Conservation (phyloP, 202 grass and related monocot species). For the Digitaria exilis region DNA sequence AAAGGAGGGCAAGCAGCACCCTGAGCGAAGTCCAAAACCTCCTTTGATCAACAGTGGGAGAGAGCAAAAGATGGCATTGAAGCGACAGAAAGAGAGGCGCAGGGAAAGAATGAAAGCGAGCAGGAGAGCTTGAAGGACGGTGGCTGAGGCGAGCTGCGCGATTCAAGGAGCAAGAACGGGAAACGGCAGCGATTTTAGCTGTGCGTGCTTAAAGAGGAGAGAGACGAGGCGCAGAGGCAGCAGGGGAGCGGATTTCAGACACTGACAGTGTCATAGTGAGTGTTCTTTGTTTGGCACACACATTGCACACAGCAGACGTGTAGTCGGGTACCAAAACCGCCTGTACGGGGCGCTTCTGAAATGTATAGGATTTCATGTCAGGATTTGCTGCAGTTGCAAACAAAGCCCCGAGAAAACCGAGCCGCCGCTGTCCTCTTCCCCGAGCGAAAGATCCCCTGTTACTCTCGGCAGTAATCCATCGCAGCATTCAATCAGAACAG, state of each 20-base stretch:
- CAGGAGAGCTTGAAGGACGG: conserved; percentile 25
- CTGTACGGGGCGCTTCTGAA: not conserved
- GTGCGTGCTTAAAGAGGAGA: conserved; percentile 43
- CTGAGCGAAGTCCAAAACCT: conserved; percentile 31
- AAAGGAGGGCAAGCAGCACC: not conserved
- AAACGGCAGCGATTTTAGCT: conserved; percentile 46
- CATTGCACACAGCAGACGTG: not conserved
- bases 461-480: not conserved
- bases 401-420: not conserved
- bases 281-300: conserved; percentile 46
- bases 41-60: conserved; percentile 41
- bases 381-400: not conserved
- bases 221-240: conserved; percentile 12
- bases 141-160: conserved; percentile 28
- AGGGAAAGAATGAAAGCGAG: conserved; percentile 41
- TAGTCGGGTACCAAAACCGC: not conserved
- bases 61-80: conserved; percentile 55
- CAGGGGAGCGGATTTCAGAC: not conserved
- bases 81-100: conserved; percentile 58
- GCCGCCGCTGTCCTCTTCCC: not conserved
- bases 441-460: conserved; percentile 26
- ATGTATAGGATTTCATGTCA: conserved; percentile 34
- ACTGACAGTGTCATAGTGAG: not conserved
- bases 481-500: not conserved
- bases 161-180: conserved; percentile 54